Evolutionary conservation across 2,329 filamentous ascomycete genomes (phyloP).

Genomic region (Aspergillus carbonarius): DNA sequence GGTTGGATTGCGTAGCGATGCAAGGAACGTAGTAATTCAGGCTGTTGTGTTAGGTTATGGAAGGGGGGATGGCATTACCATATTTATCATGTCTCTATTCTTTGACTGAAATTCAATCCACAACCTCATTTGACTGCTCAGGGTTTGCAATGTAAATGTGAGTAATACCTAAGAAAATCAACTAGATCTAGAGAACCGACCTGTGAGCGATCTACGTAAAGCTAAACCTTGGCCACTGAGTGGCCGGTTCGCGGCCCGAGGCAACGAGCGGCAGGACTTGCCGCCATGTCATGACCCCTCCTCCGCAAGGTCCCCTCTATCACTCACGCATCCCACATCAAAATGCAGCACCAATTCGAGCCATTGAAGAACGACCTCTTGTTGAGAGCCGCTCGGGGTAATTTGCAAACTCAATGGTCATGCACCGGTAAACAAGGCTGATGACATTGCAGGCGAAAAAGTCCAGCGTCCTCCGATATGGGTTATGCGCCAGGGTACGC

Average conservation of each 20-base stretch:
- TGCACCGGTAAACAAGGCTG: constrained; percentile 10
- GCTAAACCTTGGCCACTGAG: background rate
- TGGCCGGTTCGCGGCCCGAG: constrained; percentile 17
- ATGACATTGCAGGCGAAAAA: constrained; percentile 65
- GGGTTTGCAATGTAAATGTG: background rate
- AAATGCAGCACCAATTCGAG: constrained; percentile 71
- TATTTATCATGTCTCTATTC: background rate
- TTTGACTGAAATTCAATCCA: background rate
- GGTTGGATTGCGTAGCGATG: background rate
- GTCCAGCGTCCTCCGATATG: constrained; percentile 94
- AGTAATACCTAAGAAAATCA: background rate
- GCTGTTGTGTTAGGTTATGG: background rate
- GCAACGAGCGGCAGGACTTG: constrained; percentile 12
- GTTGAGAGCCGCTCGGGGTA: constrained; percentile 85
- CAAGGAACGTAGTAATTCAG: background rate
- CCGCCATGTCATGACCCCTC: constrained; percentile 23
- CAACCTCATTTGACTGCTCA: background rate
- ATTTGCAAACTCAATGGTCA: background rate
- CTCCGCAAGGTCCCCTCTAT: constrained; percentile 16
- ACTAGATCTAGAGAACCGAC: background rate
- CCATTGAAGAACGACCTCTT: constrained; percentile 91
- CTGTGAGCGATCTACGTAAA: background rate
- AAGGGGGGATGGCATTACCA: background rate
- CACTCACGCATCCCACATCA: constrained; percentile 21
- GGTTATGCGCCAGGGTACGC: constrained; percentile 96